Percentiles rank a stretch among this genome's conserved stretches.
Evolutionary conservation across 352 stramenopile species (phyloP).

Genomic region (Globisporangium solare): DNA sequence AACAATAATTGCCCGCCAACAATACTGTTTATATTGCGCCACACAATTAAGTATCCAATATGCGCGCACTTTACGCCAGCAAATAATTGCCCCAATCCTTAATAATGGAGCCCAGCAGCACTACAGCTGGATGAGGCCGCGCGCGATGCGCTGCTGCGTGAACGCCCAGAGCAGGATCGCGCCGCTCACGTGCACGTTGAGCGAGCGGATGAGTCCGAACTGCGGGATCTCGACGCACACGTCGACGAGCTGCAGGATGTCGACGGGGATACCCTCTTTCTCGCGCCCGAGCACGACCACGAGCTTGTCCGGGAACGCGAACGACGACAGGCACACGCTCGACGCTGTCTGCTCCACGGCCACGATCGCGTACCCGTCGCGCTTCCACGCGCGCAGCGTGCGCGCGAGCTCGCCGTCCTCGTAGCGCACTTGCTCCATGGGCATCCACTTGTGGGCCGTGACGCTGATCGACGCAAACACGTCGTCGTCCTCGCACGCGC

Average conservation of each 20-base stretch:
- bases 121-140: no score
- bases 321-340: constrained; percentile 81
- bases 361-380: constrained; percentile 89
- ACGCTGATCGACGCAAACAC: constrained; percentile 90
- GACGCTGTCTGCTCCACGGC: constrained; percentile 93
- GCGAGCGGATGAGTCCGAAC: constrained; percentile 93
- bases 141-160: constrained; percentile 82
- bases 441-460: constrained; percentile 94
- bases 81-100: no score
- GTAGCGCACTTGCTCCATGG: constrained; percentile 86
- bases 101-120: no score
- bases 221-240: constrained; percentile 97
- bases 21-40: no score
- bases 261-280: constrained; percentile 95
- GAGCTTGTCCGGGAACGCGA: constrained; percentile 85
- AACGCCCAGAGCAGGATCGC: constrained; percentile 96
- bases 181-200: constrained; percentile 97
- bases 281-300: constrained; percentile 96
- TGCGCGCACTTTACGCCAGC: no score
- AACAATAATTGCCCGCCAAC: no score
- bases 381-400: constrained; percentile 61
- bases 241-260: constrained; percentile 94
- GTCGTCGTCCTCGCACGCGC: constrained; percentile 86
- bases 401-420: constrained; percentile 30
- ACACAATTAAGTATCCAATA: no score